Evolutionary conservation across 2,329 filamentous ascomycete species (phyloP), one percentile per base, ranked within the genome.

Genomic region (Scedosporium aurantiacum): DNA sequence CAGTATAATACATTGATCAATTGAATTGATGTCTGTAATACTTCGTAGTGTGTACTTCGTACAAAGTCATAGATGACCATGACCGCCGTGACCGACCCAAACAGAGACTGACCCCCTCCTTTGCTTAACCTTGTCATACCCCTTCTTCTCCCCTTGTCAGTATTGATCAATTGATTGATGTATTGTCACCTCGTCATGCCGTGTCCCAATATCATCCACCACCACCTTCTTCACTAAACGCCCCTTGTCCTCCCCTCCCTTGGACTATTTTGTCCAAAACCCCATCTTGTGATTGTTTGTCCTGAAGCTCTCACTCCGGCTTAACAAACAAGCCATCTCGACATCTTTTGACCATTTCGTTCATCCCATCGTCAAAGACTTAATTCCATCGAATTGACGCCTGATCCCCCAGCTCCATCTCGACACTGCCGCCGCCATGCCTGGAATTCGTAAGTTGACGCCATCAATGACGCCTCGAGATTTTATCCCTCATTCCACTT

Each of bases 381-480:
- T 12, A 7, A 47, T 47, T 47, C 18, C 2, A 47, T 47, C n/a
- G n/a, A 21, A 47, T 47, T 47, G 43, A 47, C 16, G 43, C 43
- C 18, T 47, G 14, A 18, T 5, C 18, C 8, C 43, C 43, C 23
- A 57, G 55, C 55, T 28, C 21, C 21, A 18, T 58, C 37, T 21
- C n/a, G 16, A 41, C n/a, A 58, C n/a, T 4, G 28, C 45, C 58
- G 45, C 58, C 71, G 79, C 65, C 56, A 82, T 82, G 80, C 75
- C 76, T 71, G 79, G 79, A 66, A 74, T 82, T 70, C 79, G 80
- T 82, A 72, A 73, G 78, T 79, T 57, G 32, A 61, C 63, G 50
- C 41, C 60, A 63, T 37, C 32, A 37, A 37, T 37, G 32, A 37
- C 32, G 2, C 41, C 23, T 14, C 28, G 47, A 27, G 43, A 21